A percentile compares a stretch with the other conserved stretches of the same genome.
These are phyloP conservation scores for rapeseed (Brassica napus) DNA, from an alignment of 345 rosid genomes.

Conservation along the genomic window DNA sequence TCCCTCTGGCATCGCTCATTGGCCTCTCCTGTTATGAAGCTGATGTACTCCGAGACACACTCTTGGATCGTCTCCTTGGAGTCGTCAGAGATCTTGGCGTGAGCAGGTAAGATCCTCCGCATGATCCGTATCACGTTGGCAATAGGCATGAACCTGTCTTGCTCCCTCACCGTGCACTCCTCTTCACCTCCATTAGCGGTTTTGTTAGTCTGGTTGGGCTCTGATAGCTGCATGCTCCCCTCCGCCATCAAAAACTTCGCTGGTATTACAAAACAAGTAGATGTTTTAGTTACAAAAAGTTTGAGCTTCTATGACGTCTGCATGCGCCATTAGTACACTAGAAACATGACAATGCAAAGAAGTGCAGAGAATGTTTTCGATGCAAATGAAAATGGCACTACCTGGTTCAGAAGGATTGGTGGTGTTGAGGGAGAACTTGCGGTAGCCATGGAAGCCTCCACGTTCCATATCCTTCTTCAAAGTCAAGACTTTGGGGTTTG, in stretches of 20 bases:
- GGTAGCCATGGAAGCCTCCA: slow-evolving; percentile 70
- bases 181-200: slow-evolving; percentile 41
- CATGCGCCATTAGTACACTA: slow-evolving; percentile 22
- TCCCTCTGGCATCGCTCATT: slow-evolving; percentile 93
- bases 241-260: slow-evolving; percentile 32
- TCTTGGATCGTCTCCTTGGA: slow-evolving; percentile 97
- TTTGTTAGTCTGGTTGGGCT: slow-evolving; percentile 34
- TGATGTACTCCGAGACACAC: slow-evolving; percentile 96
- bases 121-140: slow-evolving; percentile 92
- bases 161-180: slow-evolving; percentile 78
- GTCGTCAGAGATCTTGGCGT: slow-evolving; percentile 91
- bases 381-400: slow-evolving; percentile 27
- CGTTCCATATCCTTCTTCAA: slow-evolving; percentile 47
- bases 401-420: slow-evolving; percentile 48
- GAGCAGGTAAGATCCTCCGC: slow-evolving; percentile 85
- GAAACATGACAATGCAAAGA: neutral
- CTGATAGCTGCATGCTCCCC: slow-evolving; percentile 41
- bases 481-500: slow-evolving; percentile 16
- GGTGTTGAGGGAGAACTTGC: slow-evolving; percentile 45
- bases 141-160: slow-evolving; percentile 94
- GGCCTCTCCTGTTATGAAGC: slow-evolving; percentile 97
- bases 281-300: neutral
- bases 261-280: neutral
- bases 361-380: neutral
- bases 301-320: slow-evolving; percentile 19